A percentile compares a stretch with the other conserved stretches of the same genome.
Conservation (phyloP, 352 stramenopile genomes). For the Pythium pectinolyticum region DNA sequence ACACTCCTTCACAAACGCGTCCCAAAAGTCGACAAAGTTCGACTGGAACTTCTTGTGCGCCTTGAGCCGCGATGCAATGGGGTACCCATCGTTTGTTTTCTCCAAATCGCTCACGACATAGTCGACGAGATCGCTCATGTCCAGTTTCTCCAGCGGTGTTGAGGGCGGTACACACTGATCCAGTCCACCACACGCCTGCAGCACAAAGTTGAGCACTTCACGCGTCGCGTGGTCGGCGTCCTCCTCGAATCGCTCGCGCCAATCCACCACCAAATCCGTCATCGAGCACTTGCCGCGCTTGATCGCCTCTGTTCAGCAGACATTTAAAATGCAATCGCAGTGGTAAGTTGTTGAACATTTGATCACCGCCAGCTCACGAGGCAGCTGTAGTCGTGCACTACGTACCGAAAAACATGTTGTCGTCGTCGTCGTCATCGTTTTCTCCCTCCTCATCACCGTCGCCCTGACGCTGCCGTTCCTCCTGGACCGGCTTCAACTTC, state of each 20-base stretch:
- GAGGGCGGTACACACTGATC: constrained; percentile 49
- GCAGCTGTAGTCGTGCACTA: too few relatives aligned
- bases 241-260: constrained; percentile 72
- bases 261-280: constrained; percentile 54
- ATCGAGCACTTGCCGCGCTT: constrained; percentile 55
- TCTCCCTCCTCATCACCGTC: constrained; percentile 11
- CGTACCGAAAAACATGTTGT: constrained; percentile 32
- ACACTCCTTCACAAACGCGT: constrained; percentile 72
- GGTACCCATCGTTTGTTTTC: constrained; percentile 60
- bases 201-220: constrained; percentile 78
- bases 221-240: constrained; percentile 49
- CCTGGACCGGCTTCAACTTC: constrained; percentile 38
- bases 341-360: too few relatives aligned
- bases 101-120: constrained; percentile 67
- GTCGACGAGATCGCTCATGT: constrained; percentile 72
- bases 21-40: constrained; percentile 78
- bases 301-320: constrained; percentile 54
- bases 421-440: constrained; percentile 16
- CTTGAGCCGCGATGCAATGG: constrained; percentile 59
- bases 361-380: too few relatives aligned
- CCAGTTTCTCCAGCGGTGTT: constrained; percentile 59
- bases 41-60: constrained; percentile 61
- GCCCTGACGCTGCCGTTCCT: constrained; percentile 29
- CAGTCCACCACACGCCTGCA: constrained; percentile 68
- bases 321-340: too few relatives aligned